A percentile compares a stretch with the other conserved stretches of the same genome.
These are phyloP conservation scores for Colletotrichum sp. DNA, from an alignment of 2,329 filamentous ascomycete genomes.

Conservation along the genomic window DNA sequence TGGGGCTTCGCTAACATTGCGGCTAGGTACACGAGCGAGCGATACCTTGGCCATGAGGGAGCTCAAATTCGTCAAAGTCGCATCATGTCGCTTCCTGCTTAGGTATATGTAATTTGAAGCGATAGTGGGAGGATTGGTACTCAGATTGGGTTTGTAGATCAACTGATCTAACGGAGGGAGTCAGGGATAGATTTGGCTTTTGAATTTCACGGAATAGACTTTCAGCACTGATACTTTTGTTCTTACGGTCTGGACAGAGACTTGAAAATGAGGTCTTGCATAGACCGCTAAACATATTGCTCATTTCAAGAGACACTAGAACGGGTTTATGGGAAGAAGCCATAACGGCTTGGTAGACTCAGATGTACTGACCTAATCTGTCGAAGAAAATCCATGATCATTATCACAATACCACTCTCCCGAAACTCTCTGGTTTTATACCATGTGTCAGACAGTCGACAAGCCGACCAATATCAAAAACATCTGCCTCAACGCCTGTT, in stretches of 20 bases:
- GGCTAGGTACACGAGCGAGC: not conserved
- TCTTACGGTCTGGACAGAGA: fast-evolving
- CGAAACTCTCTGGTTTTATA: fast-evolving
- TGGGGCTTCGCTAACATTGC: not conserved
- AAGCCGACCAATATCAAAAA: not conserved
- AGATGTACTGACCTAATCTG: not conserved
- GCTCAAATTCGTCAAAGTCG: not conserved
- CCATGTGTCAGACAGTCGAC: not conserved
- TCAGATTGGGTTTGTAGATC: not conserved
- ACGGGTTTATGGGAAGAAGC: not conserved
- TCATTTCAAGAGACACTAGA: not conserved
- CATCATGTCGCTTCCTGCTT: not conserved
- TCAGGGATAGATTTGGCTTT: not conserved
- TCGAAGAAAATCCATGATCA: not conserved
- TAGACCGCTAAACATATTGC: not conserved
- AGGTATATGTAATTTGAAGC: fast-evolving
- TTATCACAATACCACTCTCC: fast-evolving
- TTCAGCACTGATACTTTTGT: fast-evolving
- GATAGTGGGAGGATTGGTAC: fast-evolving
- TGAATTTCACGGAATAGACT: not conserved
- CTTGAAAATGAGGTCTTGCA: not conserved
- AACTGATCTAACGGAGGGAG: not conserved
- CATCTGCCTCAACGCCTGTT: not conserved
- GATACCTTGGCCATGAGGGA: not conserved
- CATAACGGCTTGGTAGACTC: not conserved